A percentile compares a stretch with the other conserved stretches of the same genome.
Conservation (phyloP, 805 yeast genomes). For the Geotrichum ghanense region DNA sequence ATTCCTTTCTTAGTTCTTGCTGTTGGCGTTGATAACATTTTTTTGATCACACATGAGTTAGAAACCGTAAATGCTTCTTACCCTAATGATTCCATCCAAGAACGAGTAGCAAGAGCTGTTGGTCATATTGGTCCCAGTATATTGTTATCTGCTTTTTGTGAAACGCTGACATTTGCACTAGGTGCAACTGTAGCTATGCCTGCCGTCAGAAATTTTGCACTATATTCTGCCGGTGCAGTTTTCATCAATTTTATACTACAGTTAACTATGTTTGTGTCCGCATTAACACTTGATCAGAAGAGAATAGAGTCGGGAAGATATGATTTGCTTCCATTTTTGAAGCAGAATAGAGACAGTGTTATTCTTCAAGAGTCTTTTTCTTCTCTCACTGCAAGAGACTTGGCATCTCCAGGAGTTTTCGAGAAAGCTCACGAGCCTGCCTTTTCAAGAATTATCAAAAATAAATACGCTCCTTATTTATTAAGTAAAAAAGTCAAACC, state of each 20-base stretch:
- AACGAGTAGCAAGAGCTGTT: conserved; percentile 52
- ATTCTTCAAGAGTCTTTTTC: conserved; percentile 9
- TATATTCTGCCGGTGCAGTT: conserved; percentile 82
- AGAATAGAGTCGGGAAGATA: conserved; percentile 47
- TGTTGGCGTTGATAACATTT: conserved; percentile 92
- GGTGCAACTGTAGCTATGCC: conserved; percentile 88
- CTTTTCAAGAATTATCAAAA: conserved; percentile 33
- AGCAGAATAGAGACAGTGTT: conserved; percentile 11
- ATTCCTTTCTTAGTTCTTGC: conserved; percentile 90
- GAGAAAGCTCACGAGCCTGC: conserved; percentile 21
- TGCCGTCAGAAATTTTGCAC: conserved; percentile 87
- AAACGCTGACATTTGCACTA: conserved; percentile 64
- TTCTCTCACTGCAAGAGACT: conserved; percentile 10
- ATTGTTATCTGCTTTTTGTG: conserved; percentile 62
- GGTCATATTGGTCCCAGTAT: conserved; percentile 82
- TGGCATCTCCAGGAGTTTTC: conserved; percentile 12
- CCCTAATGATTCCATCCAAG: conserved; percentile 40
- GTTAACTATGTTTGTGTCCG: conserved; percentile 67
- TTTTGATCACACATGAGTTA: conserved; percentile 72
- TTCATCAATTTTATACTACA: conserved; percentile 66
- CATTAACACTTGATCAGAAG: conserved; percentile 54
- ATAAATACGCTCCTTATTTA: conserved; percentile 49
- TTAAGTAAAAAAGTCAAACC: conserved; percentile 37
- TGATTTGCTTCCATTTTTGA: conserved; percentile 52
- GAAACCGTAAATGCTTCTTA: conserved; percentile 38